Conservation (phyloP, 1,139 yeast genomes). For the Ogataea hybrid region DNA sequence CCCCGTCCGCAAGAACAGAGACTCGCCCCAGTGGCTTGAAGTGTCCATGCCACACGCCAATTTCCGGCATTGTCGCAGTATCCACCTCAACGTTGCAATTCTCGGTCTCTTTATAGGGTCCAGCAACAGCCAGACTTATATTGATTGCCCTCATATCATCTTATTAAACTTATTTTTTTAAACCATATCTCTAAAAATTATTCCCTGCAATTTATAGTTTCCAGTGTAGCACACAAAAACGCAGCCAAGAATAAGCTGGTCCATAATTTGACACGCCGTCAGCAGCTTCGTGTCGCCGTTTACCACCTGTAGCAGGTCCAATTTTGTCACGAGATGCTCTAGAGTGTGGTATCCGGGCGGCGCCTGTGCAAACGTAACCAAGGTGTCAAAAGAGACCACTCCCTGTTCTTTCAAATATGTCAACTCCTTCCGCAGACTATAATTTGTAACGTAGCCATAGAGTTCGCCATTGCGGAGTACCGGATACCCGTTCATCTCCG, state of each 20-base stretch:
- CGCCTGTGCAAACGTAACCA: slow-evolving; percentile 20
- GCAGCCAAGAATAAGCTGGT: slow-evolving; percentile 28
- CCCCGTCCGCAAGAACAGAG: not conserved
- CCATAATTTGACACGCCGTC: slow-evolving; percentile 33
- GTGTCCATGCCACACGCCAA: slow-evolving; percentile 1
- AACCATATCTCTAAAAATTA: slow-evolving; percentile 28
- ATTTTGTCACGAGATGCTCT: slow-evolving; percentile 18
- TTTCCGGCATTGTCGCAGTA: not conserved
- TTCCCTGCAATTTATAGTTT: slow-evolving; percentile 25
- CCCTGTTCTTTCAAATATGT: slow-evolving; percentile 9
- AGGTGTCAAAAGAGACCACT: slow-evolving; percentile 16
- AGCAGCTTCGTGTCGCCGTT: slow-evolving; percentile 26
- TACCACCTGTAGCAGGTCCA: slow-evolving; percentile 18
- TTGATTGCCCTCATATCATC: slow-evolving; percentile 9
- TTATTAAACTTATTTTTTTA: slow-evolving; percentile 3
- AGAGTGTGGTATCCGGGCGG: slow-evolving; percentile 15
- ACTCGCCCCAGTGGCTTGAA: not conserved
- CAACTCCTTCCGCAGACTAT: slow-evolving; percentile 35
- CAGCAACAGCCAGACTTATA: not conserved
- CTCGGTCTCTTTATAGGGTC: not conserved
- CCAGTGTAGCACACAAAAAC: slow-evolving; percentile 24
- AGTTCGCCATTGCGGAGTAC: slow-evolving; percentile 34
- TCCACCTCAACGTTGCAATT: not conserved
- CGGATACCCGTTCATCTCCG: slow-evolving; percentile 39
- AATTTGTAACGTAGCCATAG: slow-evolving; percentile 41